Evolutionary conservation across 129 eudicot genomes (phyloP), one percentile per base, ranked within the genome.

Genomic region (Flaveria trinervia): DNA sequence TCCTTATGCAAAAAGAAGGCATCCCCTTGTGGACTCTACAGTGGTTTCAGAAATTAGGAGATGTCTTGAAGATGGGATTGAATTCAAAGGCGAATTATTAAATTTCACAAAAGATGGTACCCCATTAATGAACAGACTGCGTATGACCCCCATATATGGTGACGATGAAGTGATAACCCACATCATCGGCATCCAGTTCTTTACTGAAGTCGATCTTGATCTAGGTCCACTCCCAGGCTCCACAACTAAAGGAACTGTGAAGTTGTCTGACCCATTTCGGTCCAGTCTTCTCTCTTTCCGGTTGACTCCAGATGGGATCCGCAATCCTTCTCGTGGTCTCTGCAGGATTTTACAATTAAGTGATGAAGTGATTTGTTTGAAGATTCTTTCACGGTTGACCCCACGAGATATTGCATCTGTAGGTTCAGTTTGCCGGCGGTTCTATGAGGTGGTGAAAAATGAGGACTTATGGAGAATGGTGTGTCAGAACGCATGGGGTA

Each of bases 401-500:
- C 98, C 98, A 2, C 86, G 98, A 82, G 98, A 93, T 85, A 86
- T 93, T 74, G 98, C 98, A 6, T 84, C 96, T 6, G 87, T 93
- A 33, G 88, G 96, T 5, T 93, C 96, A 7, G 98, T 88, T 48
- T 88, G 92, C 59, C 79, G 83, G 75, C 83, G 87, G 44, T 77
- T 93, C 43, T 90, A 90, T 68, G 89, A 88, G 80, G 75, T 88
- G 17, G 88, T 93, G 33, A 90, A 77, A 75, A 85, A 85, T 46
- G 98, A 93, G 72, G 92, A 93, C 72, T 81, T 93, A 7, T 90
- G 98, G 96, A 88, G 95, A 71, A 90, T 85, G 95, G 95, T 93
- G 41, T 93, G 98, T 68, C 98, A 88, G 71, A 93, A 88, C 77
- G 96, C 94, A 0, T 93, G 98, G 98, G 98, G 98, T 17, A 88